Evolutionary conservation across 257 asterid species (phyloP).

Genomic region (Solanum tarijense): DNA sequence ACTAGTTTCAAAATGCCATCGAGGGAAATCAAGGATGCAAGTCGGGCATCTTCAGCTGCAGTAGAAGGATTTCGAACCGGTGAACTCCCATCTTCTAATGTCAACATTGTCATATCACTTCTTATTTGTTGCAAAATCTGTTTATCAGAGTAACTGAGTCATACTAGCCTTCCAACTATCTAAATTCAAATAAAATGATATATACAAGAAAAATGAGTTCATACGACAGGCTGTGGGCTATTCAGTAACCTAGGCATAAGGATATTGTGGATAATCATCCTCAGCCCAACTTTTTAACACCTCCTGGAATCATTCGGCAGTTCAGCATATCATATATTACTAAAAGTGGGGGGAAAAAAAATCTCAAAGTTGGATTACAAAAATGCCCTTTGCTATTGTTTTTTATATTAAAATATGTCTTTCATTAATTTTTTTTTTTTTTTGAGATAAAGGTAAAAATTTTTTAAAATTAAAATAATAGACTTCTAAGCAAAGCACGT

Average conservation of each 20-base stretch:
- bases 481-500: too few species aligned
- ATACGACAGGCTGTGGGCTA: neutral
- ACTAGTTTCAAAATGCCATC: constrained; percentile 86
- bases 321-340: neutral
- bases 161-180: neutral
- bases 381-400: too few species aligned
- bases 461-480: too few species aligned
- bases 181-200: neutral
- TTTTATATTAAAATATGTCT: too few species aligned
- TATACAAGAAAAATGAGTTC: neutral
- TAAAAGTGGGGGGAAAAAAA: too few species aligned
- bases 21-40: constrained; percentile 88
- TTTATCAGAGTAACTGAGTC: constrained; percentile 1
- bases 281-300: neutral
- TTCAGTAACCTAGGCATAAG: neutral
- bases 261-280: neutral
- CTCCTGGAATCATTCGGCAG: neutral
- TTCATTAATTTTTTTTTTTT: too few species aligned
- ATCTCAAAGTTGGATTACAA: too few species aligned
- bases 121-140: constrained; percentile 95
- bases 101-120: constrained; percentile 58
- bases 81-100: constrained; percentile 63
- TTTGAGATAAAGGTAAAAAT: too few species aligned
- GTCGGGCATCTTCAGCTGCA: constrained; percentile 95
- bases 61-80: constrained; percentile 88